Base-by-base conservation (phyloP, 495 filamentous ascomycete genomes). In the Aspergillus panamensis region DNA sequence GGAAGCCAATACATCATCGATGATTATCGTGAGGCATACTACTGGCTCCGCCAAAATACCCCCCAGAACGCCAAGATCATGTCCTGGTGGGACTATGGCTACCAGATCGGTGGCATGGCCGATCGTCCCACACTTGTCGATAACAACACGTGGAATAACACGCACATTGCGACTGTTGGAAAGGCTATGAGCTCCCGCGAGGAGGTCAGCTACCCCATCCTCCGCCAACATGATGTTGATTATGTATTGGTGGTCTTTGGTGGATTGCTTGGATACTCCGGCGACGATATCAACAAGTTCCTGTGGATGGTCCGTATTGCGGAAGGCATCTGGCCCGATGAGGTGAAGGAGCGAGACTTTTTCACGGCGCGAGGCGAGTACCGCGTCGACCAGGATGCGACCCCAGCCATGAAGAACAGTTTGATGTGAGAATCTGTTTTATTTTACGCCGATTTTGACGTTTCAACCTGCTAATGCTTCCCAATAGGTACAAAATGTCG, bases 61-160 rank as follows among this genome's bases (percentile, higher is more conserved):
- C 79, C 85, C 16, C 82, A 92, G 47, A 88, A 96, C 67, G 93
- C 95, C 64, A 99, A 99, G 83, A 89, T 99, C 67, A 97, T 97
- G 95, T 92, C 91, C 14, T 99, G 95, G 95, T 99, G 95, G 95
- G 95, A 99, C 69, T 99, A 99, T 63, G 95, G 95, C 51, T 99
- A 99, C 76, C 95, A 99, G 75, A 99, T 99, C 69, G 95, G 95
- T 76, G 95, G 95, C 57, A 99, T 99, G 95, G 95, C 95, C 35
- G 95, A 99, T 72, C 86, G 95, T 21, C 92, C 95, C 37, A 99
- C 95, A 0, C 80, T 99, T 40, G 95, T 99, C 17, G 95, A 99
- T 77, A 99, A 99, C 78, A 99, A 99, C 74, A 99, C 95, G 14
- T 99, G 95, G 95, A 99, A 99, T 77, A 99, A 99, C 77, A 99